A percentile compares a stretch with the other conserved stretches of the same genome.
Evolutionary conservation across 179 eudicot genomes (phyloP).

Genomic region (Silene coronaria): DNA sequence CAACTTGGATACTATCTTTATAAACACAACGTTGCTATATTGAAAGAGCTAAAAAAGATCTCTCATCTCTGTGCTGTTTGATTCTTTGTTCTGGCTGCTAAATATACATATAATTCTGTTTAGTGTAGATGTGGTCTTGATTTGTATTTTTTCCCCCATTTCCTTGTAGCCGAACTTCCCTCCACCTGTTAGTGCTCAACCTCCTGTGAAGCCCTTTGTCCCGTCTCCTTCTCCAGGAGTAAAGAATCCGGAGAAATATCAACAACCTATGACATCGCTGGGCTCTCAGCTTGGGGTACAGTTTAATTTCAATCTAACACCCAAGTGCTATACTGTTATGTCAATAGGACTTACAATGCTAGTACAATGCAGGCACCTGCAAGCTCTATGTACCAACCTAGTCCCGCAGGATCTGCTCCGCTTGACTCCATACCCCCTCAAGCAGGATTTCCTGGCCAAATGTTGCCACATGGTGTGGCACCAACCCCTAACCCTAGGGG

Average conservation of each 20-base stretch:
- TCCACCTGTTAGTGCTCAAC: constrained; percentile 52
- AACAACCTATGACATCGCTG: constrained; percentile 64
- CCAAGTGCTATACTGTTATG: background rate
- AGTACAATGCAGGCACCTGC: constrained; percentile 44
- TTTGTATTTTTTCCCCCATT: background rate
- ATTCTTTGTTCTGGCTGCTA: constrained; percentile 3
- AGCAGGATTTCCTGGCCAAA: constrained; percentile 47
- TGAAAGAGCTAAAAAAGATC: background rate
- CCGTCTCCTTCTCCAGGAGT: constrained; percentile 62
- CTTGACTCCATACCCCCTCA: constrained; percentile 54
- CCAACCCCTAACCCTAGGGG: constrained; percentile 50
- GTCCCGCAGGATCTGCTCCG: constrained; percentile 50
- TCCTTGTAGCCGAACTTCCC: constrained; percentile 50
- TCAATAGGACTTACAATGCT: background rate
- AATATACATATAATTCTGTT: background rate
- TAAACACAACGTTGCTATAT: background rate
- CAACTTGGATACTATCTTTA: background rate
- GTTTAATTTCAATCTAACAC: background rate
- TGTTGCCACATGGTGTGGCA: constrained; percentile 54
- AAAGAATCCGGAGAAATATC: constrained; percentile 80
- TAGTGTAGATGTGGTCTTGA: background rate
- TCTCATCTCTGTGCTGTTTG: background rate
- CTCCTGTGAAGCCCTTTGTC: constrained; percentile 60
- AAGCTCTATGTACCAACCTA: constrained; percentile 53
- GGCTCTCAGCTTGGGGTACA: constrained; percentile 73